Percentiles rank a stretch among this genome's conserved stretches.
Conservation (phyloP, 176 grass and related monocot genomes). For the Zoysia pacifica region DNA sequence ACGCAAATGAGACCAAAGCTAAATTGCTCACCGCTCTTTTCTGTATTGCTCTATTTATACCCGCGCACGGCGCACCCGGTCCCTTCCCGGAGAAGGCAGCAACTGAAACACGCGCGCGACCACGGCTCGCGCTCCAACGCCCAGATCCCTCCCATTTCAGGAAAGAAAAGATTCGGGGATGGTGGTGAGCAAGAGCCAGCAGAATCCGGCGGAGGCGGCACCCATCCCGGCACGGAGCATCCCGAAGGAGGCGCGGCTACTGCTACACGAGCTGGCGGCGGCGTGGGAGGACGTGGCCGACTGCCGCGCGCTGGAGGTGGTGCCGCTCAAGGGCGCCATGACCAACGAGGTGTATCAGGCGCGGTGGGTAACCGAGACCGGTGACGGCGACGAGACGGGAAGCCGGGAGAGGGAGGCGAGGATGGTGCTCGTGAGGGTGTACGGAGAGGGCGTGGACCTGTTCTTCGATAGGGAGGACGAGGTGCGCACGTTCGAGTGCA, state of each 20-base stretch:
- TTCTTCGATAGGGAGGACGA: slow-evolving; percentile 93
- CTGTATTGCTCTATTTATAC: slow-evolving; percentile 34
- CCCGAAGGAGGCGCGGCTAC: slow-evolving; percentile 76
- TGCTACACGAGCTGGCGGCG: slow-evolving; percentile 68
- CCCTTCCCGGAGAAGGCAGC: neutral
- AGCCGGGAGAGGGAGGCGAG: slow-evolving; percentile 41
- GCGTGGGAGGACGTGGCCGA: slow-evolving; percentile 76
- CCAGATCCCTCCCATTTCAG: slow-evolving; percentile 38
- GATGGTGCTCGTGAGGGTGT: slow-evolving; percentile 86
- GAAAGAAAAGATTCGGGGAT: slow-evolving; percentile 41
- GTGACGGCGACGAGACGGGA: slow-evolving; percentile 11
- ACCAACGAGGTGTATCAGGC: slow-evolving; percentile 97
- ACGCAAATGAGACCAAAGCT: slow-evolving; percentile 1
- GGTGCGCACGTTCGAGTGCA: slow-evolving; percentile 94
- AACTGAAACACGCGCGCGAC: slow-evolving; percentile 18
- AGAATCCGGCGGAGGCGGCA: neutral
- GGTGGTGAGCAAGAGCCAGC: slow-evolving; percentile 66
- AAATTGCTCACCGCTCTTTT: neutral
- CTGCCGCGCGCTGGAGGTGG: slow-evolving; percentile 65
- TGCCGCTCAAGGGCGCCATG: slow-evolving; percentile 90
- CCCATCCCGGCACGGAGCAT: slow-evolving; percentile 46
- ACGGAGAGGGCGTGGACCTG: slow-evolving; percentile 82
- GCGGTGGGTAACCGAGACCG: slow-evolving; percentile 54
- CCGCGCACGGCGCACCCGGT: neutral
- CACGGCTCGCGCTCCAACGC: slow-evolving; percentile 10